phyloP scores from a whole-genome alignment of 1,139 yeast species.

The Hanseniaspora sp. region DNA sequence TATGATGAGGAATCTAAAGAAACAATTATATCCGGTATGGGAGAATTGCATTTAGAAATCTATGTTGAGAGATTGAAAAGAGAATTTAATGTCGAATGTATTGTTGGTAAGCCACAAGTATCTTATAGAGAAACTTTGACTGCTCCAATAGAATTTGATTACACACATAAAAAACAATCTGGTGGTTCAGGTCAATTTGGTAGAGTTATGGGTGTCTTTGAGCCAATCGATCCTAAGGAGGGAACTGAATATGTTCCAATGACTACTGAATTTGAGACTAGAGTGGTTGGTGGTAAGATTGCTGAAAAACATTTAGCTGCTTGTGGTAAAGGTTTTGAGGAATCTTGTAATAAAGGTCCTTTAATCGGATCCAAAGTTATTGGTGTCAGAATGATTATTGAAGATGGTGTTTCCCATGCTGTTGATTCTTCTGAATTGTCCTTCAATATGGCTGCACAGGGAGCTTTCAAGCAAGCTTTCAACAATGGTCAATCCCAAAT shows the following conservation, averaged over 20 bases:
- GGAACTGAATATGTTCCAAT: conserved; percentile 16
- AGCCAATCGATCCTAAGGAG: conserved; percentile 45
- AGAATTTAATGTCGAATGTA: conserved; percentile 91
- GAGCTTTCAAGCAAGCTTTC: conserved; percentile 89
- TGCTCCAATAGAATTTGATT: conserved; percentile 67
- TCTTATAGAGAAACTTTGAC: conserved; percentile 92
- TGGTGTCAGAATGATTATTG: conserved; percentile 85
- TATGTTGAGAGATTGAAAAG: conserved; percentile 96
- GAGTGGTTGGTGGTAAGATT: conserved; percentile 92
- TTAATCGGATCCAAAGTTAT: conserved; percentile 86
- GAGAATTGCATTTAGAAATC: conserved; percentile 91
- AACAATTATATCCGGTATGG: conserved; percentile 96
- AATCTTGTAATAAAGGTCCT: conserved; percentile 92
- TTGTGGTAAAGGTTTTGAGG: conserved; percentile 92
- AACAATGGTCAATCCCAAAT: conserved; percentile 73
- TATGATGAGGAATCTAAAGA: conserved; percentile 89
- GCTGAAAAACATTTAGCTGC: conserved; percentile 91
- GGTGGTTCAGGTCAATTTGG: conserved; percentile 99
- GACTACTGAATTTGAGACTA: conserved; percentile 66
- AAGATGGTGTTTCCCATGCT: conserved; percentile 95
- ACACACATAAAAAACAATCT: conserved; percentile 91
- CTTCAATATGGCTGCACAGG: conserved; percentile 81
- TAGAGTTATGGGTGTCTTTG: conserved; percentile 80
- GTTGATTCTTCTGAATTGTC: conserved; percentile 96
- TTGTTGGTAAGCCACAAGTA: conserved; percentile 95